phyloP scores from a whole-genome alignment of 495 filamentous ascomycete species.

The Poronia punctata region DNA sequence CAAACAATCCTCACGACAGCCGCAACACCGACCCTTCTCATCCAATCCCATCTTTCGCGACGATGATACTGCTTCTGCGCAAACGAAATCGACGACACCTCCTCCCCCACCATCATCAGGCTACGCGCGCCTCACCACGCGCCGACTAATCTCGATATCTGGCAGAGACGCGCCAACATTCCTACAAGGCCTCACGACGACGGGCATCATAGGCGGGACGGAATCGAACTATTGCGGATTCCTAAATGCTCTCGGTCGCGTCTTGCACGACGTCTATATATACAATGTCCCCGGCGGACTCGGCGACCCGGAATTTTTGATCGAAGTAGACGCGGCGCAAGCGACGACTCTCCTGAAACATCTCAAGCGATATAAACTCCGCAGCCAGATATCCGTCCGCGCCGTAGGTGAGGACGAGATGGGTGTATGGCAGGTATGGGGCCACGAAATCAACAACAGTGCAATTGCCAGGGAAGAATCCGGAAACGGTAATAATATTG shows the following conservation, averaged over 20 bases:
- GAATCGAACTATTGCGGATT: constrained; percentile 70
- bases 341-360: constrained; percentile 56
- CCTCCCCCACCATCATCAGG: constrained; percentile 39
- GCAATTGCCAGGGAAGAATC: not conserved
- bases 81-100: constrained; percentile 12
- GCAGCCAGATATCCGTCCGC: constrained; percentile 65
- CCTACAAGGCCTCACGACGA: constrained; percentile 81
- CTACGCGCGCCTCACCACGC: constrained; percentile 53
- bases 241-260: constrained; percentile 73
- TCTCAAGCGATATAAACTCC: constrained; percentile 74
- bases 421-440: constrained; percentile 64
- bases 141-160: constrained; percentile 68
- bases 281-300: constrained; percentile 51
- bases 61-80: not conserved
- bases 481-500: constrained; percentile 20
- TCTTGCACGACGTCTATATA: constrained; percentile 85
- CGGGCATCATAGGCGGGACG: constrained; percentile 50
- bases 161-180: constrained; percentile 74
- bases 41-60: constrained; percentile 9
- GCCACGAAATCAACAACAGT: constrained; percentile 12
- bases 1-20: constrained; percentile 2
- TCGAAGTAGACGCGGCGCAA: constrained; percentile 72
- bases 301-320: constrained; percentile 48
- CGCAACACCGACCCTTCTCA: constrained; percentile 12
- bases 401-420: constrained; percentile 56